A percentile compares a stretch with the other conserved stretches of the same genome.
phyloP scores from a whole-genome alignment of 108 stramenopile species.

The Pseudonitzschia multistriata region DNA sequence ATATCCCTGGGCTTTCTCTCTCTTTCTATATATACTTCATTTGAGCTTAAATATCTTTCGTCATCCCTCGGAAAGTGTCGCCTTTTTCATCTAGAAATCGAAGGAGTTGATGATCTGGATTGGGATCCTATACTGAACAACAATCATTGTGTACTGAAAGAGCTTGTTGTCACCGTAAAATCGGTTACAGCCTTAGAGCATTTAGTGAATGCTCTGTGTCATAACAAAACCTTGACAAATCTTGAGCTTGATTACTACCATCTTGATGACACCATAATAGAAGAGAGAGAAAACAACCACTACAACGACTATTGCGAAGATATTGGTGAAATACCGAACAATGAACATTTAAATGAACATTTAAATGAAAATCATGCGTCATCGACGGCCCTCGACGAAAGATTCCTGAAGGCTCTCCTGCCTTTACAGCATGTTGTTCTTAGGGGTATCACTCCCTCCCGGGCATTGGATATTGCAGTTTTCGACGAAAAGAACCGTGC shows the following conservation, averaged over 20 bases:
- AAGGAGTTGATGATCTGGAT: not conserved
- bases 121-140: conserved; percentile 9
- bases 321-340: not conserved
- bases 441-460: not conserved
- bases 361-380: not conserved
- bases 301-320: not conserved
- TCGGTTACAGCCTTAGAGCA: not conserved
- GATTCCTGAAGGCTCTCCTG: not conserved
- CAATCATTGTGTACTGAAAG: not conserved
- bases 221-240: not conserved
- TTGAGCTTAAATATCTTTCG: conserved; percentile 2
- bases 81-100: conserved; percentile 1
- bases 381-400: not conserved
- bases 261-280: not conserved
- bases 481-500: not conserved
- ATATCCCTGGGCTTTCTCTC: not conserved
- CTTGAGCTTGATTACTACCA: conserved; percentile 11
- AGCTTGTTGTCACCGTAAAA: not conserved
- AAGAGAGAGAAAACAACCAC: not conserved
- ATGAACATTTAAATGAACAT: not conserved
- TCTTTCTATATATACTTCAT: not conserved
- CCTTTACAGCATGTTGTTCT: conserved; percentile 12
- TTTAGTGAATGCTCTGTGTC: not conserved
- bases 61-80: conserved; percentile 1
- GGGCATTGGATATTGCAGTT: not conserved